Evolutionary conservation across 306 rosid species (phyloP), one percentile per base, ranked within the genome.

Genomic region (Castanospermum australe): DNA sequence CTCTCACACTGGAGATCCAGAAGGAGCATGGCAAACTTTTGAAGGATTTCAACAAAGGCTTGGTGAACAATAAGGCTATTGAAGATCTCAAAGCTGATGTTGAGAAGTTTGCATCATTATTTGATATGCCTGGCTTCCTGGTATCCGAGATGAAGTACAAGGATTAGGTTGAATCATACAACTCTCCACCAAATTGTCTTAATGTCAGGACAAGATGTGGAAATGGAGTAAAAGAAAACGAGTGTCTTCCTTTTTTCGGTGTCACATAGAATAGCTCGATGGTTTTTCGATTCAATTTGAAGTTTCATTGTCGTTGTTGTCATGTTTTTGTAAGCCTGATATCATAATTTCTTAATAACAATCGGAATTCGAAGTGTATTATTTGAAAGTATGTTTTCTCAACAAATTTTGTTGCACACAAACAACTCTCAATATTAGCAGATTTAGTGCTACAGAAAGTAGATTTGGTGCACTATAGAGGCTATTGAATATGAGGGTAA

Each of bases 31-130:
- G 98, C 55, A 92, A 94, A 81, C 92, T 94, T 61, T 82, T 94
- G 91, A 94, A 94, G 86, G 98, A 94, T 87, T 94, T 94, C 94
- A 94, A 90, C 93, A 94, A 92, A 87, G 98, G 98, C 1, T 79
- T 94, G 62, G 87, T 82, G 73, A 90, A 89, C 88, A 94, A 92
- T 87, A 90, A 94, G 86, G 92, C 89, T 9, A 89, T 94, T 36
- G 97, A 90, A 81, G 75, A 67, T 8, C 98, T 94, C 83, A 92
- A 92, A 89, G 88, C 79, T 10, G 98, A 94, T 72, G 96, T 94
- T 36, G 97, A 94, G 86, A 94, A 94, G 82, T 92, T 94, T 70
- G 24, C 98, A 0, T 47, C 89, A 67, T 80, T 91, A 15, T 94
- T 94, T 18, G 96, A 94, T 77, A 92, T 94, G 98, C 97, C 98